Evolutionary conservation across 805 yeast genomes (phyloP).

Genomic region (Nakazawaea anatomiae): DNA sequence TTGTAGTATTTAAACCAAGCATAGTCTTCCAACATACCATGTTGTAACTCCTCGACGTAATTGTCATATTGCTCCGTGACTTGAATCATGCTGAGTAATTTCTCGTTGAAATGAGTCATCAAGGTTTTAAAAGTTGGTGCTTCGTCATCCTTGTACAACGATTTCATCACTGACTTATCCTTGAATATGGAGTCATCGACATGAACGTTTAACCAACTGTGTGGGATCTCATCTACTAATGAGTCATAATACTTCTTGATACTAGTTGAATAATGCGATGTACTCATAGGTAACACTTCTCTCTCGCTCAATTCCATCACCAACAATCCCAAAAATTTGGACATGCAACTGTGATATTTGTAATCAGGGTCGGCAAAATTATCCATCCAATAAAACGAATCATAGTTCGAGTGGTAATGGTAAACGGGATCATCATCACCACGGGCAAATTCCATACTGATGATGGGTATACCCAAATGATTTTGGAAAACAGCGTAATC

Average conservation of each 20-base stretch:
- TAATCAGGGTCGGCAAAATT: conserved; percentile 46
- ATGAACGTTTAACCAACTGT: conserved; percentile 22
- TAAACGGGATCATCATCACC: conserved; percentile 41
- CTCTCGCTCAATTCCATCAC: conserved; percentile 48
- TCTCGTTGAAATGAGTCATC: conserved; percentile 5
- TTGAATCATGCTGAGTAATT: conserved; percentile 14
- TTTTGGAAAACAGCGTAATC: conserved; percentile 58
- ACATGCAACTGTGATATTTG: conserved; percentile 46
- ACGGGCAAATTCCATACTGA: conserved; percentile 39
- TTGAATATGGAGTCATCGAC: conserved; percentile 2
- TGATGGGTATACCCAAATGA: conserved; percentile 62
- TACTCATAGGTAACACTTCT: conserved; percentile 47
- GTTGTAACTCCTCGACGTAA: conserved; percentile 39
- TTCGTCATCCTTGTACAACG: conserved; percentile 11
- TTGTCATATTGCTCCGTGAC: conserved; percentile 40
- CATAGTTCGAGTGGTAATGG: conserved; percentile 54
- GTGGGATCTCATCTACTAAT: conserved; percentile 20
- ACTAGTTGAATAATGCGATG: conserved; percentile 39
- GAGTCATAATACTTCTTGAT: conserved; percentile 31
- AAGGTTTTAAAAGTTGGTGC: conserved; percentile 11
- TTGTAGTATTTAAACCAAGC: conserved; percentile 69
- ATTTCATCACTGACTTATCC: conserved; percentile 3
- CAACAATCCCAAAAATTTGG: conserved; percentile 55
- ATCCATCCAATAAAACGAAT: conserved; percentile 51
- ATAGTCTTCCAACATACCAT: conserved; percentile 52